Evolutionary conservation across 345 rosid genomes (phyloP), one percentile per base, ranked within the genome.

Genomic region (Rhodamnia argentea): DNA sequence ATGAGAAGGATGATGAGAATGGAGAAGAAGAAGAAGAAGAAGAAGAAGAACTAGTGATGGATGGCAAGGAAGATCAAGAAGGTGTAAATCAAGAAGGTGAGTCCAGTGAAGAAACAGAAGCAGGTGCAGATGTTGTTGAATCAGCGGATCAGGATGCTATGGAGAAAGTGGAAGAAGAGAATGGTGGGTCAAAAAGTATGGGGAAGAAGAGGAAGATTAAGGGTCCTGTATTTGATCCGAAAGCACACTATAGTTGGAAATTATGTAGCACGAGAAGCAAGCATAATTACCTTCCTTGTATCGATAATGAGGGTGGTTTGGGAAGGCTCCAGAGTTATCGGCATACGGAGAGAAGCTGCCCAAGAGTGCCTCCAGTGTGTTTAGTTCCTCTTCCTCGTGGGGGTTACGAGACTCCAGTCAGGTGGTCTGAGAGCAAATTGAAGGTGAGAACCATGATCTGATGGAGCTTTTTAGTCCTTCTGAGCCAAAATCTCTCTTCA

Each of bases 201-300:
- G 85, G 84, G 83, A 92, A 93, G 88, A 94, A 89, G 93, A 91
- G 87, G 85, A 94, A 95, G 93, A 84, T 88, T 81, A 97, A 92
- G 90, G 98, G 99, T 91, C 97, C 96, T 0, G 91, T 96, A 26
- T 97, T 97, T 85, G 96, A 97, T 92, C 96, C 98, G 1, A 96
- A 96, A 85, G 94, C 93, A 29, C 95, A 86, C 89, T 96, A 93
- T 87, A 92, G 87, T 89, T 97, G 99, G 99, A 96, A 92, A 87
- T 82, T 94, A 86, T 97, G 99, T 85, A 92, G 88, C 91, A 93
- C 95, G 82, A 95, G 94, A 91, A 97, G 98, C 93, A 97, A 96
- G 91, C 94, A 95, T 85, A 96, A 96, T 90, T 97, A 95, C 90
- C 96, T 97, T 90, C 99, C 99, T 83, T 97, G 98, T 91, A 94